Conservation (phyloP, 2,329 filamentous ascomycete genomes). For the Amauroascus verrucosus region DNA sequence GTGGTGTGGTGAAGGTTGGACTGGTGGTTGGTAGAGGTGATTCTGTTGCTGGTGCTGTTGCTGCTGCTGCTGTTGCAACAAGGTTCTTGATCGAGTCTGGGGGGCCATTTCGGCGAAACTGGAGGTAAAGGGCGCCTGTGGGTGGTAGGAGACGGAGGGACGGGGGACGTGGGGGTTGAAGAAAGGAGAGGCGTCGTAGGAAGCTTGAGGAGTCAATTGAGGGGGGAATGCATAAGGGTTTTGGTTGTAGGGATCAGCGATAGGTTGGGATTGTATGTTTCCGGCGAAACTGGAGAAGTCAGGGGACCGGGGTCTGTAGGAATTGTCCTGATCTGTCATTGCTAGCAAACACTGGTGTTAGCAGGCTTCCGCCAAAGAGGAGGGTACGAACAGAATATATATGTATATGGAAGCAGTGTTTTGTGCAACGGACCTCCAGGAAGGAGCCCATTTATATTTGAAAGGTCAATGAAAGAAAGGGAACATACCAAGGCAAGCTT, state of each 20-base stretch:
- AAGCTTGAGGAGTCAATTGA: conserved; percentile 29
- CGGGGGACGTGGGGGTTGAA: conserved; percentile 33
- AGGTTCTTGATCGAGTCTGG: conserved; percentile 29
- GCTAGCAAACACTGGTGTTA: conserved; percentile 18
- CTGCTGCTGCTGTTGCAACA: conserved; percentile 18
- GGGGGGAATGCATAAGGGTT: conserved; percentile 26
- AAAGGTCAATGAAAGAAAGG: too few species aligned
- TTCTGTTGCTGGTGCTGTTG: conserved; percentile 16
- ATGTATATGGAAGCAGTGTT: too few species aligned
- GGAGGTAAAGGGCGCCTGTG: conserved; percentile 21
- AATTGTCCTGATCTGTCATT: conserved; percentile 38
- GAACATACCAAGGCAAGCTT: not conserved
- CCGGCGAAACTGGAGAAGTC: conserved; percentile 43
- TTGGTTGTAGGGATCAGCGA: conserved; percentile 21
- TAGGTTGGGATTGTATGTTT: conserved; percentile 28
- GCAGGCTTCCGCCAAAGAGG: too few species aligned
- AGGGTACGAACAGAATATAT: too few species aligned
- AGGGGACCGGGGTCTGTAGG: conserved; percentile 41
- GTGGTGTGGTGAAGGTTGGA: conserved; percentile 7
- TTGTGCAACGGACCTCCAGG: too few species aligned
- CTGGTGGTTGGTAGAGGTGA: not conserved
- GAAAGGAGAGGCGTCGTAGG: conserved; percentile 40
- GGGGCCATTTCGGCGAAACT: conserved; percentile 32
- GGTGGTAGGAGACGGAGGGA: conserved; percentile 27
- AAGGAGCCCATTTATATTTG: too few species aligned